Base-by-base conservation (phyloP, 2,329 filamentous ascomycete genomes). In the Waltergamsia citrina region DNA sequence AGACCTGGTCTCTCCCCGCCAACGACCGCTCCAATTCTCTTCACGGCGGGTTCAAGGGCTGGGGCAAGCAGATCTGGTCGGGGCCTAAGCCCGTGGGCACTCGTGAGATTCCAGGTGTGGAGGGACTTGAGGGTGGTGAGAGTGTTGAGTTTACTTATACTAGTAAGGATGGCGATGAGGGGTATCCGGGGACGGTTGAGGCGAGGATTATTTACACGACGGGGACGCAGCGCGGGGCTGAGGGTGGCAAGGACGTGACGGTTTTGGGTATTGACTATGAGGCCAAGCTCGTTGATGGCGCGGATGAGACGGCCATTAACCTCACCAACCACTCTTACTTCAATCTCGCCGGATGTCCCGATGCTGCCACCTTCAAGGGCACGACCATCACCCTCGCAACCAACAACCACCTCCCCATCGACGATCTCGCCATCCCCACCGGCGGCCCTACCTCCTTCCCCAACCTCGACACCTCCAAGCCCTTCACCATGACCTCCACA, bases 311-410 rank as follows among this genome's bases (percentile, higher is more conserved):
- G 0, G 79, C 79, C 27, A 74, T 96, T 54, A 93, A 88, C 60
- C 73, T 96, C 62, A 96, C 92, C 32, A 98, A 96, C 63, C 90
- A 98, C 65, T 93, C 85, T 25, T 82, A 82, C 63, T 82, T 82
- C 58, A 81, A 81, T 58, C 67, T 81, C 22, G 62, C 65, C 4
- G 67, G 67, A 45, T 28, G 24, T 12, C 26, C 29, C 12, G 59
- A 56, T 23, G 53, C 63, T 12, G 17, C 20, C 22, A 65, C 68
- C 14, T 70, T 74, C 38, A 68, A 69, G 34, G 71, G 67, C 43
- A 77, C 72, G 8, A 50, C 57, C 48, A 81, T 88, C 59, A 85
- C 82, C 47, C 72, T 93, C 33, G 66, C 65, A 29, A 73, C 69
- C 19, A 63, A 67, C 48, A 56, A 62, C 27, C 81, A 93, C 56